These are phyloP conservation scores for Colletotrichum simmondsii DNA, from an alignment of 2,329 filamentous ascomycete genomes.

Conservation along the genomic window DNA sequence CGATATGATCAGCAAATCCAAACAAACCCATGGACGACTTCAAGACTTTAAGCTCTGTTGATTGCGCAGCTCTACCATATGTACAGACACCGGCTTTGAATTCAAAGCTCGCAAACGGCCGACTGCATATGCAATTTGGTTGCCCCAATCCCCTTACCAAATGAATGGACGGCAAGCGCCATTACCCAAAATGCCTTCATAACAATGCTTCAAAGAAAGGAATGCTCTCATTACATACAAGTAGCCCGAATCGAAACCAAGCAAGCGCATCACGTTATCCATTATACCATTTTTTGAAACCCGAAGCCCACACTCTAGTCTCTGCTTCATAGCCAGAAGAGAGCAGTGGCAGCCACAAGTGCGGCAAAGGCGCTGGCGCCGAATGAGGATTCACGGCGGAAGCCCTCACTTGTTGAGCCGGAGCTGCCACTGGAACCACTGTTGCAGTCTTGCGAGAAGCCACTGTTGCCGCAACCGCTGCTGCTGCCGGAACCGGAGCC, in stretches of 20 bases:
- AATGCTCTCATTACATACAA: conserved; percentile 26
- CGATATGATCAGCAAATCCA: neutral
- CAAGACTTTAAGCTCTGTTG: neutral
- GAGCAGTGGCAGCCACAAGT: conserved; percentile 45
- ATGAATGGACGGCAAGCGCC: conserved; percentile 34
- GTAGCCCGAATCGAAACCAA: conserved; percentile 5
- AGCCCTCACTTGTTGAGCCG: conserved; percentile 37
- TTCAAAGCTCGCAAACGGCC: conserved; percentile 11
- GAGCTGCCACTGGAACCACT: conserved; percentile 32
- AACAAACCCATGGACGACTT: neutral
- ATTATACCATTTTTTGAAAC: conserved; percentile 3
- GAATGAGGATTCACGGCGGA: conserved; percentile 40
- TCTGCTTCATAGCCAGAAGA: conserved; percentile 42
- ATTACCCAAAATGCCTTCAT: conserved; percentile 22
- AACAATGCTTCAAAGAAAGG: conserved; percentile 15
- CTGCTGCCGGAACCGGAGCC: conserved; percentile 33
- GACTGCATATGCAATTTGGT: conserved; percentile 7
- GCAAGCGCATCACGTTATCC: conserved; percentile 9
- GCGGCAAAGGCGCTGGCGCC: conserved; percentile 50
- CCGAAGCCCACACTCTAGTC: neutral
- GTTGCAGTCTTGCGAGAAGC: conserved; percentile 53
- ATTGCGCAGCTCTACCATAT: neutral
- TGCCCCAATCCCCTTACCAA: neutral
- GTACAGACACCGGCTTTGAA: conserved; percentile 2
- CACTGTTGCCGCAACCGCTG: conserved; percentile 47